phyloP scores from a whole-genome alignment of 192 early-diverging fungal genomes.

The Podila clonocystis region DNA sequence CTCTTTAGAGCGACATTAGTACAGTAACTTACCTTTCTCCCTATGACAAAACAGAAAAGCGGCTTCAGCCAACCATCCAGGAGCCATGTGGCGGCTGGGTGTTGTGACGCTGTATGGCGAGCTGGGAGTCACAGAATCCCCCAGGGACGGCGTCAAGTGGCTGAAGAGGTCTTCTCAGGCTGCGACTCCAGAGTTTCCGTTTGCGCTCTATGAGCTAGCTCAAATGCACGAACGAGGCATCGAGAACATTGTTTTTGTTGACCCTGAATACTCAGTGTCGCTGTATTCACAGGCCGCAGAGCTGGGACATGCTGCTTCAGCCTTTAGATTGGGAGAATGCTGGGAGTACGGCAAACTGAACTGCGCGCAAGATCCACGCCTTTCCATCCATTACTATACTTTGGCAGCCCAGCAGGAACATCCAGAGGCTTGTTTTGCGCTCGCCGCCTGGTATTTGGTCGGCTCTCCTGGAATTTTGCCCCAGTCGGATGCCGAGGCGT shows the following conservation, averaged over 20 bases:
- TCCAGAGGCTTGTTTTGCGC: constrained; percentile 68
- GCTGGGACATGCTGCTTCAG: constrained; percentile 72
- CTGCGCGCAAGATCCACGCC: constrained; percentile 61
- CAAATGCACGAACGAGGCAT: constrained; percentile 66
- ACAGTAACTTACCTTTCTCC: background rate
- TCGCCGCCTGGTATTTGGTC: constrained; percentile 76
- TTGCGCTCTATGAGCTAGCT: constrained; percentile 68
- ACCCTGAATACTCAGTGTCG: constrained; percentile 68
- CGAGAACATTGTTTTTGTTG: constrained; percentile 68
- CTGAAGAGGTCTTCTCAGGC: constrained; percentile 68
- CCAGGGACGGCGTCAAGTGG: constrained; percentile 71
- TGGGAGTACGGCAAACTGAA: constrained; percentile 73
- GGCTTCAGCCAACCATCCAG: constrained; percentile 73
- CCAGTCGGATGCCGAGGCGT: constrained; percentile 72
- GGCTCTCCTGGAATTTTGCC: constrained; percentile 62
- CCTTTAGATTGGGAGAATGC: constrained; percentile 67
- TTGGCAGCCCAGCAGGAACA: constrained; percentile 71
- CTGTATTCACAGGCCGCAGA: constrained; percentile 71
- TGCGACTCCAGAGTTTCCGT: constrained; percentile 64
- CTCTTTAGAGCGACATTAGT: too few species aligned
- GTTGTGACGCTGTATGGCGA: constrained; percentile 69
- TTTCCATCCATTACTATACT: constrained; percentile 69
- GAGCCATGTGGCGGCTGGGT: constrained; percentile 72
- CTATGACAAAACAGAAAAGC: constrained; percentile 59
- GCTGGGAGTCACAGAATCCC: constrained; percentile 59